A percentile compares a stretch with the other conserved stretches of the same genome.
phyloP scores from a whole-genome alignment of 1,284 basidiomycete species.

The Trametes sp. region DNA sequence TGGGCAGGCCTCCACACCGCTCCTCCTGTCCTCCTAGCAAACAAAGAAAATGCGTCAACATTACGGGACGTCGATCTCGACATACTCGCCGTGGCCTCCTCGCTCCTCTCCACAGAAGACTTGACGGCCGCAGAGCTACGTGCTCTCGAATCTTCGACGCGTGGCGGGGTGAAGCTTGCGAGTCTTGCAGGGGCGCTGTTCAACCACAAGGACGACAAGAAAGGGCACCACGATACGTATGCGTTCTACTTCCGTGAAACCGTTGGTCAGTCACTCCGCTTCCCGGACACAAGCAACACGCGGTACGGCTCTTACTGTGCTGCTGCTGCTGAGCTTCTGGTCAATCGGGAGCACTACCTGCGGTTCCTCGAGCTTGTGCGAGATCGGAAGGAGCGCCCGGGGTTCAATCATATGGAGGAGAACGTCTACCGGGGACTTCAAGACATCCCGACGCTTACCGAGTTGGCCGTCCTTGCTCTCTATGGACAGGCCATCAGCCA shows the following conservation, averaged over 20 bases:
- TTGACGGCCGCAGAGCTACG: not conserved
- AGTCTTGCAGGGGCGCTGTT: constrained; percentile 40
- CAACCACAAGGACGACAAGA: constrained; percentile 38
- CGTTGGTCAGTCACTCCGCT: constrained; percentile 39
- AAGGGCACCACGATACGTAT: constrained; percentile 36
- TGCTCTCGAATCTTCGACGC: not conserved
- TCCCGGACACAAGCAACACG: constrained; percentile 40
- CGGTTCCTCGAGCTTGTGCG: constrained; percentile 36
- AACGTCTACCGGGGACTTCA: constrained; percentile 45
- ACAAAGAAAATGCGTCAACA: constrained; percentile 42
- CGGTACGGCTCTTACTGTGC: constrained; percentile 41
- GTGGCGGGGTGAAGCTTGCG: constrained; percentile 41
- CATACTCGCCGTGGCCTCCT: not conserved
- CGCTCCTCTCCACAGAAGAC: constrained; percentile 1
- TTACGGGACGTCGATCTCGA: constrained; percentile 7
- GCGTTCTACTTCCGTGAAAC: constrained; percentile 14
- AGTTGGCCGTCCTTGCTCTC: constrained; percentile 43
- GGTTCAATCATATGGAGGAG: constrained; percentile 30
- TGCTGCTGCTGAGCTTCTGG: constrained; percentile 37
- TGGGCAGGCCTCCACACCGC: constrained; percentile 27
- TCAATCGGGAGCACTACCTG: constrained; percentile 33
- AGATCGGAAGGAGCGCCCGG: constrained; percentile 44
- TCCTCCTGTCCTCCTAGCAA: constrained; percentile 38
- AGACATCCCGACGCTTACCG: constrained; percentile 46
- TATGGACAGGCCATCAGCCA: constrained; percentile 36